Evolutionary conservation across 2,329 filamentous ascomycete species (phyloP).

Genomic region (Coleophoma crateriformis): DNA sequence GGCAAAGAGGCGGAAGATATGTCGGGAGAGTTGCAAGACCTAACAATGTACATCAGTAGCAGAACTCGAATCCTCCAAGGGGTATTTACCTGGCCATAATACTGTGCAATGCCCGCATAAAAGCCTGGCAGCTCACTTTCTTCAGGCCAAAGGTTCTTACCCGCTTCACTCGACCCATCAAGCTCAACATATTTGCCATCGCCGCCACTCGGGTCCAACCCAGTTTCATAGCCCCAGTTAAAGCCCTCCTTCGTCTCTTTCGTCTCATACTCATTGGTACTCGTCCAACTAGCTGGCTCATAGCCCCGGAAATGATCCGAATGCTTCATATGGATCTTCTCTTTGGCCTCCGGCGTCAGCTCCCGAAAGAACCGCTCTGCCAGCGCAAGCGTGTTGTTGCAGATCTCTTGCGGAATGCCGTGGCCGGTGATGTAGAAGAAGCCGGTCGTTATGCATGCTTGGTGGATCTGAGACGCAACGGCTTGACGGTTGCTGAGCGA

Average conservation of each 20-base stretch:
- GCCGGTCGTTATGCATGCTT: slow-evolving; percentile 21
- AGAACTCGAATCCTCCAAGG: neutral
- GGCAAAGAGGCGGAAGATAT: slow-evolving; percentile 28
- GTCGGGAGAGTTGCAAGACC: slow-evolving; percentile 30
- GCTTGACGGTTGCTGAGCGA: slow-evolving; percentile 17
- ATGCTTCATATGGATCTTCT: slow-evolving; percentile 29
- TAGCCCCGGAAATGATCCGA: slow-evolving; percentile 40
- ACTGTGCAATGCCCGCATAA: slow-evolving; percentile 20
- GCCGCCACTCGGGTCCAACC: slow-evolving; percentile 22
- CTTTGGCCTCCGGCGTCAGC: slow-evolving; percentile 39
- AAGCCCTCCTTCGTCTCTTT: slow-evolving; percentile 42
- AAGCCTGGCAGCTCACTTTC: slow-evolving; percentile 22
- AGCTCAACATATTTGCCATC: slow-evolving; percentile 26
- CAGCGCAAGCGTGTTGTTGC: slow-evolving; percentile 33
- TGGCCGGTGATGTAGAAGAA: slow-evolving; percentile 38
- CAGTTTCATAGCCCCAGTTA: slow-evolving; percentile 26
- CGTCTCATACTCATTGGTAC: slow-evolving; percentile 34
- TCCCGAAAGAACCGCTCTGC: slow-evolving; percentile 40
- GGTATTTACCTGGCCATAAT: slow-evolving; percentile 19
- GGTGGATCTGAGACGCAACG: slow-evolving; percentile 20
- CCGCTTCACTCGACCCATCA: slow-evolving; percentile 18
- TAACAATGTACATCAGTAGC: slow-evolving; percentile 4
- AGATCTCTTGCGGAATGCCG: slow-evolving; percentile 33
- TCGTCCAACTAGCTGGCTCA: slow-evolving; percentile 40
- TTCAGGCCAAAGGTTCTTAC: slow-evolving; percentile 22